Base-by-base conservation (phyloP, 176 grass and related monocot genomes). In the Carex myosuroides region DNA sequence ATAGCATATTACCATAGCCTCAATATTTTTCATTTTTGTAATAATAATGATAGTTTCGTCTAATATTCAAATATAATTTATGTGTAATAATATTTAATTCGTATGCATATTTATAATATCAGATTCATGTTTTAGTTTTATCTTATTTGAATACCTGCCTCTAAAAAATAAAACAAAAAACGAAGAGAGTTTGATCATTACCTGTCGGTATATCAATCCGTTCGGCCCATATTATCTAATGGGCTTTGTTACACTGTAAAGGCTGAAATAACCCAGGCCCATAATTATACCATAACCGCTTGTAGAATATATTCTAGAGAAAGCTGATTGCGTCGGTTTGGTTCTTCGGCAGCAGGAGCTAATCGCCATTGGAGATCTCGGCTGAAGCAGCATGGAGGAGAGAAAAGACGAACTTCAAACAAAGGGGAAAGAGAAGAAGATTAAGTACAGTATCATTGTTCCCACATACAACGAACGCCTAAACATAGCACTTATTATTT, bases 401-500 rank as follows among this genome's bases (percentile, higher is more conserved):
- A 32, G 26, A 32, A 30, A 52, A 78, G 52, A 57, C 12, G 71
- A 54, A 26, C 12, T 13, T 52, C 73, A 54, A 55, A 37, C 12
- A 30, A 78, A 66, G 69, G 50, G 73, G 70, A 77, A 86, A 55
- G 54, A 73, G 64, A 87, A 85, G 81, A 55, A 21, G 26, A 73
- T 16, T 16, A 90, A 72, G 89, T 98, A 95, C 74, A 98, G 90
- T 85, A 98, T 98, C 55, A 89, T 98, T 76, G 90, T 93, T 30
- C 92, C 95, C 33, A 98, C 95, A 21, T 98, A 98, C 89, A 95
- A 95, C 86, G 95, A 98, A 80, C 95, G 95, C 80, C 91, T 98
- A 81, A 98, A 95, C 88, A 64, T 98, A 56, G 92, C 91, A 17
- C 86, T 98, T 66, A 90, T 98, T 83, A 85, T 95, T 79, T 95